phyloP scores from a whole-genome alignment of 352 stramenopile species.

The Globisporangium orthogonon region DNA sequence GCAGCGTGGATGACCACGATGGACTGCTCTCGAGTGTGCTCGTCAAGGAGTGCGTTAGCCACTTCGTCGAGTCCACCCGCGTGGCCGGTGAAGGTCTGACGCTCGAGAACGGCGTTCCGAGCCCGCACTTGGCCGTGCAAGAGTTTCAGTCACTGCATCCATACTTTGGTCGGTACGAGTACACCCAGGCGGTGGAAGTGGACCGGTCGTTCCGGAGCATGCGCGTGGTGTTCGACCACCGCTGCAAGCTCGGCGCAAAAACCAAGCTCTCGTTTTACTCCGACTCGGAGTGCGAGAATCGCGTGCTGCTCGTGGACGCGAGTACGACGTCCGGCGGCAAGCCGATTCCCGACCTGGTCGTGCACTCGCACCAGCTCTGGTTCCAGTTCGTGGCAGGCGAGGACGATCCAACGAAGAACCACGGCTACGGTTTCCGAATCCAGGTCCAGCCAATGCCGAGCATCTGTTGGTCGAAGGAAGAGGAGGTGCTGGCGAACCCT shows the following conservation, averaged over 20 bases:
- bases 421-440: slow-evolving; percentile 80
- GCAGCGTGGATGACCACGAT: slow-evolving; percentile 49
- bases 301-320: slow-evolving; percentile 44
- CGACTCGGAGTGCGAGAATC: slow-evolving; percentile 58
- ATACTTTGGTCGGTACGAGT: slow-evolving; percentile 81
- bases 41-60: slow-evolving; percentile 79
- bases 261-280: slow-evolving; percentile 66
- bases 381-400: slow-evolving; percentile 71
- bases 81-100: slow-evolving; percentile 48
- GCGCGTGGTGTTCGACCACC: slow-evolving; percentile 77
- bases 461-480: slow-evolving; percentile 77
- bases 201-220: slow-evolving; percentile 49
- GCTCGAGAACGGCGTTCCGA: background rate
- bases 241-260: slow-evolving; percentile 65
- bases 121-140: slow-evolving; percentile 14
- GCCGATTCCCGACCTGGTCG: slow-evolving; percentile 53
- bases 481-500: slow-evolving; percentile 62
- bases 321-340: slow-evolving; percentile 28
- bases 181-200: slow-evolving; percentile 49
- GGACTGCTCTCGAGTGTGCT: slow-evolving; percentile 63
- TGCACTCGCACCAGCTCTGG: slow-evolving; percentile 77
- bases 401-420: slow-evolving; percentile 48
- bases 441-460: slow-evolving; percentile 74
- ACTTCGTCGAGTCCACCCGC: slow-evolving; percentile 78
- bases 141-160: slow-evolving; percentile 84